Evolutionary conservation across 1,284 basidiomycete species (phyloP), one percentile per base, ranked within the genome.

Genomic region (Irpex sp.): DNA sequence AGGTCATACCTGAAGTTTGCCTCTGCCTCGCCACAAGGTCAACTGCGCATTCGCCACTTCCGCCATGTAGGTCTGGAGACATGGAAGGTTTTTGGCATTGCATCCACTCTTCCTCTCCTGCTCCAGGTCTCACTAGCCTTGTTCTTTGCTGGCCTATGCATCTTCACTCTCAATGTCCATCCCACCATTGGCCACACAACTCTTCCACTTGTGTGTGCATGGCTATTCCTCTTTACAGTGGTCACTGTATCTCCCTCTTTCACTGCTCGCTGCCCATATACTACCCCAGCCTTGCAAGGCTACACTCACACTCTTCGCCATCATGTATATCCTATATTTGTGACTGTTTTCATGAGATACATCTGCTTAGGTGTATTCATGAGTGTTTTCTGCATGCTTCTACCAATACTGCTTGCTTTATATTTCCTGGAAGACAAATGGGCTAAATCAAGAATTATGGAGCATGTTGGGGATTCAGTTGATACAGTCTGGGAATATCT

Each of bases 111-210:
- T 2, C 66, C 68, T 11, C 33, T 65, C 31, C 39, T 68, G 0
- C 60, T 68, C 9, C 65, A 63, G 17, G n/a, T 63, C 6, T 49
- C 68, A 9, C 55, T 67, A 3, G 26, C 59, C 0, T 43, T 68
- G 6, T 67, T 68, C 56, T 61, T 67, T 15, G 53, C 59, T 15
- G 68, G 68, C n/a, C 53, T 67, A 3, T 60, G 65, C 5, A 39
- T 61, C 6, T 57, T 67, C 15, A 59, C 65, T 3, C 56, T 50
- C 35, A 36, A 59, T 5, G n/a, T 67, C 17, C 58, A 62, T 51
- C 15, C 19, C n/a, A 15, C 55, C 17, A 61, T 66, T 1, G 39
- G 57, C 4, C 1, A 47, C 1, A 54, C 59, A 1, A 51, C 58
- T 33, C 31, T 58, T 3, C 39, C 51, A 5, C 51, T 56, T 13